Evolutionary conservation across 129 eudicot species (phyloP).

Genomic region (Escallonia rubra): DNA sequence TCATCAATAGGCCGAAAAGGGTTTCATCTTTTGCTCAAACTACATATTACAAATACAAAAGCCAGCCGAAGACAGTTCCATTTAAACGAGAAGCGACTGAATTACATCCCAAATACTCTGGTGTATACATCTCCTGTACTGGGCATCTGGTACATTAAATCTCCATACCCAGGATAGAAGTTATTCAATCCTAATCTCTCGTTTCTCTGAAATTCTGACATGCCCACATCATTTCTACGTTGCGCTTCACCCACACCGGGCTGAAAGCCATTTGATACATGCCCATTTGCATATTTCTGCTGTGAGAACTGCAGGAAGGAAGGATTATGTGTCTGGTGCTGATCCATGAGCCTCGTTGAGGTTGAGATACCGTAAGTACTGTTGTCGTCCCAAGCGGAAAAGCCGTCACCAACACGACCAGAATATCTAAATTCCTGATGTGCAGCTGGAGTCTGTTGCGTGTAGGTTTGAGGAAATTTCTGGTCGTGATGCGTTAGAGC

Average conservation of each 20-base stretch:
- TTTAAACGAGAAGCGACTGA: background rate
- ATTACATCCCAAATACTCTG: constrained; percentile 73
- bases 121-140: constrained; percentile 61
- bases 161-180: constrained; percentile 59
- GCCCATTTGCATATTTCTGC: constrained; percentile 39
- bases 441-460: constrained; percentile 29
- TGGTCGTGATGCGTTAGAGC: constrained; percentile 31
- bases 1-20: background rate
- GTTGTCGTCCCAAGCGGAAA: constrained; percentile 21
- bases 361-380: constrained; percentile 28
- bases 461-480: constrained; percentile 30
- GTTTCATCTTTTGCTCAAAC: constrained; percentile 13
- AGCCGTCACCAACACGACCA: constrained; percentile 14
- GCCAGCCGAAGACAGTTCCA: background rate
- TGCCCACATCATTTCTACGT: constrained; percentile 41
- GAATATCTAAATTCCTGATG: constrained; percentile 21
- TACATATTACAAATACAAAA: constrained; percentile 7
- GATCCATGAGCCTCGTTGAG: constrained; percentile 33
- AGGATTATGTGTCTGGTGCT: constrained; percentile 32
- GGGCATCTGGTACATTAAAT: constrained; percentile 49
- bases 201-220: constrained; percentile 38
- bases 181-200: constrained; percentile 48
- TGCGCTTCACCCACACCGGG: constrained; percentile 29
- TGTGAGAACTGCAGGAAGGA: constrained; percentile 28
- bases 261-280: constrained; percentile 26